Percentiles rank a stretch among this genome's conserved stretches.
phyloP scores from a whole-genome alignment of 1,284 basidiomycete species.

The Wallemia mellicola region DNA sequence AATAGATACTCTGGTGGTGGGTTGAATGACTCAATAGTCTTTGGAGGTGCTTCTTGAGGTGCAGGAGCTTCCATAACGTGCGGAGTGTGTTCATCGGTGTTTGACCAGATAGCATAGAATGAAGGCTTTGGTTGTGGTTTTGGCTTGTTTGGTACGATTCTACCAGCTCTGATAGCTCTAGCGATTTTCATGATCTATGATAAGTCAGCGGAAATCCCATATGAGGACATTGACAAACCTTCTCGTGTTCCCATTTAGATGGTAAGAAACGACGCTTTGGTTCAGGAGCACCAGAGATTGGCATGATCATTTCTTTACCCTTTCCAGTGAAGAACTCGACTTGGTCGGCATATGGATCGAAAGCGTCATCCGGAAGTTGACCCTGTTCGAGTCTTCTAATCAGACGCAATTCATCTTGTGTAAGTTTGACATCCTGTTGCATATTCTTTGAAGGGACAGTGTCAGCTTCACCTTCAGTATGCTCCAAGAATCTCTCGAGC shows the following conservation, averaged over 20 bases:
- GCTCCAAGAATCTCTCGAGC: constrained; percentile 82
- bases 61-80: constrained; percentile 56
- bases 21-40: constrained; percentile 87
- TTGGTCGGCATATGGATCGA: constrained; percentile 74
- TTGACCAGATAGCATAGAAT: constrained; percentile 73
- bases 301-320: constrained; percentile 78
- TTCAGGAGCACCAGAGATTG: constrained; percentile 64
- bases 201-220: not conserved
- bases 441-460: constrained; percentile 11
- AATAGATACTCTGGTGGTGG: constrained; percentile 92
- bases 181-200: constrained; percentile 93
- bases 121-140: constrained; percentile 40
- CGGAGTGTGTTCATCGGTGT: constrained; percentile 31
- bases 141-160: constrained; percentile 70
- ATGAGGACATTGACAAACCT: constrained; percentile 32
- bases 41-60: constrained; percentile 66
- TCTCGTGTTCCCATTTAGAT: constrained; percentile 99
- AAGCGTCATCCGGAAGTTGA: constrained; percentile 69
- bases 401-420: constrained; percentile 76
- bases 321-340: constrained; percentile 93
- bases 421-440: constrained; percentile 60
- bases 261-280: constrained; percentile 91
- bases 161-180: constrained; percentile 80
- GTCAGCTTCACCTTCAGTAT: constrained; percentile 38
- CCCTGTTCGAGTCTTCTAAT: constrained; percentile 64